Percentiles rank a stretch among this genome's conserved stretches.
phyloP scores from a whole-genome alignment of 73 alveolate species.

The Effrenium voratum region DNA sequence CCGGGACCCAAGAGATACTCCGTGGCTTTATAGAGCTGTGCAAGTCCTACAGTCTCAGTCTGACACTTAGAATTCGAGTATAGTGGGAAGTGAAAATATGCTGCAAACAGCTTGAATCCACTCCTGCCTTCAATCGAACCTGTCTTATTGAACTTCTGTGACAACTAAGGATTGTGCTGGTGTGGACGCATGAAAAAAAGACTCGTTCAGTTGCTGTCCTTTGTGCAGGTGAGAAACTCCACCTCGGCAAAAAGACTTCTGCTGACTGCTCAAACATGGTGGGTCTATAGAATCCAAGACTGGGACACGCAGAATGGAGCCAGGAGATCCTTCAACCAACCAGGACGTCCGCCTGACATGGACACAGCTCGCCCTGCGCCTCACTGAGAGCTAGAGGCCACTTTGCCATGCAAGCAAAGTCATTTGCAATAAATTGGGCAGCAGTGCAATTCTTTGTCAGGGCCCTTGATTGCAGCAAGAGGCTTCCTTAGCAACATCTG shows the following conservation, averaged over 20 bases:
- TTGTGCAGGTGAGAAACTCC: slow-evolving; percentile 88
- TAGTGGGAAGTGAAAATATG: no score
- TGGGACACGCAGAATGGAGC: slow-evolving; percentile 59
- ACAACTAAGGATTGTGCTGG: no score
- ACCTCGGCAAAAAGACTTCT: no score
- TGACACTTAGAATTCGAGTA: no score
- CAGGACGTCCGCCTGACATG: slow-evolving; percentile 74
- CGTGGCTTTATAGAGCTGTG: slow-evolving; percentile 89
- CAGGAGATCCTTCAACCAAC: slow-evolving; percentile 73
- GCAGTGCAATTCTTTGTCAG: slow-evolving; percentile 61
- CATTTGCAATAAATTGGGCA: background rate
- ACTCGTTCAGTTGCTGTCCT: background rate
- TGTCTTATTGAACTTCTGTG: no score
- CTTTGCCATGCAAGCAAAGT: background rate
- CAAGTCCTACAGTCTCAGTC: no score
- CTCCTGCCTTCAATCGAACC: no score
- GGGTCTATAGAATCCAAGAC: no score
- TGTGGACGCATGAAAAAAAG: no score
- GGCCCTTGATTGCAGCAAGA: slow-evolving; percentile 56
- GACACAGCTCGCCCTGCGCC: background rate
- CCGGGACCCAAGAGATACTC: slow-evolving; percentile 72
- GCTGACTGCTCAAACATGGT: no score
- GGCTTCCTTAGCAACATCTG: slow-evolving; percentile 32
- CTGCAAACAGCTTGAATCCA: no score
- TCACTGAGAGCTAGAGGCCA: background rate